These are phyloP conservation scores for Chenopodium berlandieri DNA, from an alignment of 148 eudicot species.

Conservation along the genomic window DNA sequence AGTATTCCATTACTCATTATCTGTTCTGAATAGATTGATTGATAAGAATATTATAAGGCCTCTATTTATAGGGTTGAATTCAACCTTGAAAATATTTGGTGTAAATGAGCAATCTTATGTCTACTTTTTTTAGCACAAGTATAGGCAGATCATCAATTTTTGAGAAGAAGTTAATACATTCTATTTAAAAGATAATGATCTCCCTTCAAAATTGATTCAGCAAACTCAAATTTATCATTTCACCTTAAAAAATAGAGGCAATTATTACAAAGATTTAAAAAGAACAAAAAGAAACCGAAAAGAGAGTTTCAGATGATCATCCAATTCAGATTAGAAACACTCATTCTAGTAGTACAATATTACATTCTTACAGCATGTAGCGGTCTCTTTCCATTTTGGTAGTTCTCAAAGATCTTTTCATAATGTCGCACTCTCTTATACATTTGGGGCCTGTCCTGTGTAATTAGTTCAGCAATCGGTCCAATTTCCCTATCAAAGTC, in stretches of 20 bases:
- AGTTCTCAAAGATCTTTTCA: conserved; percentile 30
- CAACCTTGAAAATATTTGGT: neutral
- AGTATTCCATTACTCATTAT: conserved; percentile 26
- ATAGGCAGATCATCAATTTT: neutral
- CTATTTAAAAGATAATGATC: neutral
- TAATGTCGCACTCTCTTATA: conserved; percentile 37
- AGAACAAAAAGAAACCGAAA: too few relatives aligned
- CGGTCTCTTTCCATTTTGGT: conserved; percentile 33
- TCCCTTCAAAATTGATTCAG: too few relatives aligned
- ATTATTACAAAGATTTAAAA: too few relatives aligned
- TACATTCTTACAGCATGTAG: conserved; percentile 31
- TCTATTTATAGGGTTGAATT: neutral
- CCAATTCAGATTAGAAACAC: too few relatives aligned
- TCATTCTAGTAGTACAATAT: neutral
- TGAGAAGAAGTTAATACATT: too few relatives aligned
- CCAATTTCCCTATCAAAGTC: conserved; percentile 39
- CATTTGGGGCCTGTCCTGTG: conserved; percentile 38
- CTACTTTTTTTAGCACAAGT: neutral
- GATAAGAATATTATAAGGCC: conserved; percentile 4
- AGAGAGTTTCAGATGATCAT: too few relatives aligned
- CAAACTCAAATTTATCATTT: too few relatives aligned
- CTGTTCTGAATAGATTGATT: too few relatives aligned
- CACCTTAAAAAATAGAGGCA: too few relatives aligned
- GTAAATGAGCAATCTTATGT: neutral
- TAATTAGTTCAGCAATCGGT: conserved; percentile 37